Base-by-base conservation (phyloP, 1,284 basidiomycete genomes). In the Mycena sp. region DNA sequence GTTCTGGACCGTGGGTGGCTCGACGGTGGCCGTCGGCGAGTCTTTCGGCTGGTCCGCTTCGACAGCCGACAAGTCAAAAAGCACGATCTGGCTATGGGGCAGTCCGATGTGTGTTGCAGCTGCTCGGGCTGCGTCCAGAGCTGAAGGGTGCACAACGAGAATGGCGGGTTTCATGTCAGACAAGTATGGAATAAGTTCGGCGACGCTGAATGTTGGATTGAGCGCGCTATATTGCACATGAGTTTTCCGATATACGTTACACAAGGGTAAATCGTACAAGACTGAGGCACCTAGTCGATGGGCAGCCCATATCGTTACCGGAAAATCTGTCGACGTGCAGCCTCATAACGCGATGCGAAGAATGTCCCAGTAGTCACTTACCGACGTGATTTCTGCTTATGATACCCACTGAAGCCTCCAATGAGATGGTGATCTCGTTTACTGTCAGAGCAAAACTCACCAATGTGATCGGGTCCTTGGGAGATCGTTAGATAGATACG, bases 301-400 rank as follows among this genome's bases (percentile, higher is more conserved):
- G 2, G 58, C 32, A 3, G 63, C 63, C 63, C 63, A 65, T 9
- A 65, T 55, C 16, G 58, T n/a, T 2, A 60, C 44, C 1, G 63
- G 58, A 46, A 56, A 65, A 55, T 65, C 63, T 61, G 11, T 25
- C 25, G 21, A 26, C 19, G 19, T 38, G n/a, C 12, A 28, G 25
- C 21, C 25, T 38, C 14, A 6, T 29, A 35, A 25, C 28, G 28
- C 21, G 25, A 11, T 19, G 14, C n/a, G n/a, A n/a, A 49, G 32
- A 7, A 35, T 35, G 32, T n/a, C n/a, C n/a, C n/a, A 35, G 32
- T 14, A 35, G 32, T 35, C 21, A 9, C 63, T 19, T 26, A 61
- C 63, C 63, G 28, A 61, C 25, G 48, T 65, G 38, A 48, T 65
- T 65, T 16, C n/a, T 25, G 19, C 58, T 58, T 29, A 60, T 41